Evolutionary conservation across 1,139 yeast genomes (phyloP), one percentile per base, ranked within the genome.

Genomic region (Ashbya aceris): DNA sequence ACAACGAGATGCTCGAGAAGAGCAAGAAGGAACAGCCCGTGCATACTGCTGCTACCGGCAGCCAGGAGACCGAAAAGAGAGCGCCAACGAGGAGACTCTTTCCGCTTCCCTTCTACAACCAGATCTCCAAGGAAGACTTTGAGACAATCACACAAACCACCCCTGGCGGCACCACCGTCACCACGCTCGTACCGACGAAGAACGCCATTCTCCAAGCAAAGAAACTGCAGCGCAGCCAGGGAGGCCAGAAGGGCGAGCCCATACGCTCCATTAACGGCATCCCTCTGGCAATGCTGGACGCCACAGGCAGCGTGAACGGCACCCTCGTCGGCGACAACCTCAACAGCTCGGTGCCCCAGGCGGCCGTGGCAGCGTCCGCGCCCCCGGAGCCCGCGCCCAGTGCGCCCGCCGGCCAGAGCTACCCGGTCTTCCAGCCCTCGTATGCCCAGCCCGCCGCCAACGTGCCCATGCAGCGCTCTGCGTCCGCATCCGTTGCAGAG

Each of bases 81-180:
- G 40, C 42, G 29, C 38, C 43, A 40, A 45, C 48, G 8, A 59
- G 57, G 32, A 62, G 59, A 50, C 73, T 82, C 2, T 72, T 77
- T 8, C 96, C 96, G 5, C 67, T 87, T 38, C 96, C 96, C n/a
- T 83, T 87, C 57, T 87, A 86, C 62, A 85, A 84, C 58, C 95
- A 86, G 60, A 87, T 87, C 53, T 83, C 93, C n/a, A 81, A 79
- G 55, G 96, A 87, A 58, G 93, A 85, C 61, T 87, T 86, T 65
- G 80, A 81, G 40, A 82, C 95, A 0, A 78, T 83, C 23, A 81
- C 89, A 1, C 79, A 86, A 2, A 86, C 95, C 0, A 82, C 95
- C 0, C 95, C 96, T 2, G 85, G 85, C 53, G 96, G 96, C 44
- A 87, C 96, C 0, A 85, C 96, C 0, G 73, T 86, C 14, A 86